Percentiles rank a stretch among this genome's conserved stretches.
Conservation (phyloP, 805 yeast genomes). For the Schizosaccharomyces osmophilus region DNA sequence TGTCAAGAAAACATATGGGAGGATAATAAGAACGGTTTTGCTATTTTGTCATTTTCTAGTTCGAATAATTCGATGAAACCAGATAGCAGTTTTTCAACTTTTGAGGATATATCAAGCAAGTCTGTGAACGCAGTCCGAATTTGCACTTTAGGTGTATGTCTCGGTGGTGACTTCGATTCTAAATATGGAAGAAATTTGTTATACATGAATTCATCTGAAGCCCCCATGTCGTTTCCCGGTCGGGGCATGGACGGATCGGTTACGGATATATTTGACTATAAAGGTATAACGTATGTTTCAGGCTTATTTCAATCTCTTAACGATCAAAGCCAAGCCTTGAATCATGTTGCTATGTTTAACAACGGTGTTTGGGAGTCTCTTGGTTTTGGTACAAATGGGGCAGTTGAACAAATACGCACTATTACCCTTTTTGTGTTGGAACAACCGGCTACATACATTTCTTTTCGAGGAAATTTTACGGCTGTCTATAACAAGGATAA, state of each 20-base stretch:
- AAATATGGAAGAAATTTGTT: not conserved
- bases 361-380: not conserved
- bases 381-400: not conserved
- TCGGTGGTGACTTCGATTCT: not conserved
- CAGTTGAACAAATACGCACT: not conserved
- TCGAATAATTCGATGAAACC: too few species aligned
- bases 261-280: not conserved
- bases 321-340: too few species aligned
- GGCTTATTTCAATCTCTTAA: conserved; percentile 19
- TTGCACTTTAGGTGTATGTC: too few species aligned
- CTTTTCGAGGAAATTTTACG: not conserved
- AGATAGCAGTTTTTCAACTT: too few species aligned
- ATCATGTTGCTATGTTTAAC: not conserved
- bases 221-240: not conserved
- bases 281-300: conserved; percentile 17
- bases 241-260: not conserved
- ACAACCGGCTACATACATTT: not conserved
- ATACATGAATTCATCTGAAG: not conserved
- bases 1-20: not conserved
- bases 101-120: too few species aligned
- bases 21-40: not conserved
- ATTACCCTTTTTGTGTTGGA: not conserved
- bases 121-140: too few species aligned
- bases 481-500: not conserved
- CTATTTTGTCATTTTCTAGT: not conserved